phyloP scores from a whole-genome alignment of 2,329 filamentous ascomycete genomes.

The Juglanconis oblonga region DNA sequence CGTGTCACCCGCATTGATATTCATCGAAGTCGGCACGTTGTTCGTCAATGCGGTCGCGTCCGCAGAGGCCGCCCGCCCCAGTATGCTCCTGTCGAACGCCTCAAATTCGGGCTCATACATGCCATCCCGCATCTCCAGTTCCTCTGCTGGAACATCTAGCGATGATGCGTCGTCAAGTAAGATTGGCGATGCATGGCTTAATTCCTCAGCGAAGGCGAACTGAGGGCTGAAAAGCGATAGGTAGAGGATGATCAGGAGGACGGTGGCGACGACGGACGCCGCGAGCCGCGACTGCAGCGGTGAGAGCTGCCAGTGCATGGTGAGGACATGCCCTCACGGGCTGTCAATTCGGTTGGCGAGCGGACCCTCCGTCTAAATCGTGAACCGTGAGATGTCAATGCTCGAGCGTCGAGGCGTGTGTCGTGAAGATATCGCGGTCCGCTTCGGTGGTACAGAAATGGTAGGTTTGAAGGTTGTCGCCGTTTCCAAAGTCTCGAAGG shows the following conservation, averaged over 20 bases:
- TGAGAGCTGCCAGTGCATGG: slow-evolving; percentile 54
- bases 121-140: slow-evolving; percentile 23
- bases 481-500: not conserved
- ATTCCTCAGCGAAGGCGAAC: slow-evolving; percentile 62
- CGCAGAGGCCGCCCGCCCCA: slow-evolving; percentile 51
- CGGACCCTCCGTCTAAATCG: not conserved
- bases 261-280: slow-evolving; percentile 61
- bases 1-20: slow-evolving; percentile 60
- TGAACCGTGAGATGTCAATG: not conserved
- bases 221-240: slow-evolving; percentile 56
- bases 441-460: not conserved
- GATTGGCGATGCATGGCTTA: slow-evolving; percentile 25
- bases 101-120: slow-evolving; percentile 60
- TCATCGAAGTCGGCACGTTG: slow-evolving; percentile 59
- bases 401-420: not conserved
- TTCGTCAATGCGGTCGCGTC: slow-evolving; percentile 54
- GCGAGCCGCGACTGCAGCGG: slow-evolving; percentile 70
- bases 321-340: slow-evolving; percentile 41
- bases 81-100: slow-evolving; percentile 58
- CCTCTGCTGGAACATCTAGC: slow-evolving; percentile 15
- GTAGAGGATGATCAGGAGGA: slow-evolving; percentile 59
- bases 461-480: not conserved
- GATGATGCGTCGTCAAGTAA: slow-evolving; percentile 22
- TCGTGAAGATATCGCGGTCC: not conserved
- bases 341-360: not conserved